Conservation (phyloP, 2,329 filamentous ascomycete species). For the Aspergillus jensenii region DNA sequence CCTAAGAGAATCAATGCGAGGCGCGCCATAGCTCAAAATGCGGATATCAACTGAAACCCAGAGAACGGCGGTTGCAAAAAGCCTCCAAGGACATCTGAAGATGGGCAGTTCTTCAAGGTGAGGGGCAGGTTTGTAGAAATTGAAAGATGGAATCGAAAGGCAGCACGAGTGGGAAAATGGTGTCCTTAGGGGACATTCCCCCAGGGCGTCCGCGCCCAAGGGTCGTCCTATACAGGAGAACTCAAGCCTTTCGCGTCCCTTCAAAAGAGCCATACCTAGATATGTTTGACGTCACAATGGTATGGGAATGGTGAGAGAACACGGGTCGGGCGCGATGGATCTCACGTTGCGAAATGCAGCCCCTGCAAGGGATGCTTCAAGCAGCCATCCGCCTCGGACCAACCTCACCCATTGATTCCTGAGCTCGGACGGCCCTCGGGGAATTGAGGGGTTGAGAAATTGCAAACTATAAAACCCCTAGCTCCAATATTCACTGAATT, state of each 20-base stretch:
- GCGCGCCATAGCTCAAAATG: conserved; percentile 27
- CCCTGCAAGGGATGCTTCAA: conserved; percentile 35
- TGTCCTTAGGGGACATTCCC: conserved; percentile 24
- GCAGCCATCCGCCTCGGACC: conserved; percentile 16
- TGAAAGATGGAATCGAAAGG: conserved; percentile 5
- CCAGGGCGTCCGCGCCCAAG: conserved; percentile 28
- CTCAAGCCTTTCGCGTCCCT: conserved; percentile 33
- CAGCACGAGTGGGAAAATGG: conserved; percentile 19
- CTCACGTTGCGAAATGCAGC: conserved; percentile 33
- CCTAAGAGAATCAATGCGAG: conserved; percentile 26
- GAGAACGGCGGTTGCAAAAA: conserved; percentile 16
- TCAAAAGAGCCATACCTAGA: conserved; percentile 38
- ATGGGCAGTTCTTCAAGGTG: not conserved
- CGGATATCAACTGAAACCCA: conserved; percentile 16
- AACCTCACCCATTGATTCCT: conserved; percentile 20
- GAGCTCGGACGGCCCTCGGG: conserved; percentile 17
- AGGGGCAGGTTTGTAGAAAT: conserved; percentile 11
- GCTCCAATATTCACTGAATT: conserved; percentile 3
- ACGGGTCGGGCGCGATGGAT: conserved; percentile 24
- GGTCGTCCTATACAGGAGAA: conserved; percentile 30
- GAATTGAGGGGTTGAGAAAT: conserved; percentile 21
- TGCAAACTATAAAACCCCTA: conserved; percentile 14
- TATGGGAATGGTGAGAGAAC: conserved; percentile 34
- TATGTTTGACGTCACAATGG: conserved; percentile 40
- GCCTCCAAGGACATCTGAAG: conserved; percentile 3